These are phyloP conservation scores for Tuber indicum DNA, from an alignment of 495 filamentous ascomycete genomes.

Conservation along the genomic window DNA sequence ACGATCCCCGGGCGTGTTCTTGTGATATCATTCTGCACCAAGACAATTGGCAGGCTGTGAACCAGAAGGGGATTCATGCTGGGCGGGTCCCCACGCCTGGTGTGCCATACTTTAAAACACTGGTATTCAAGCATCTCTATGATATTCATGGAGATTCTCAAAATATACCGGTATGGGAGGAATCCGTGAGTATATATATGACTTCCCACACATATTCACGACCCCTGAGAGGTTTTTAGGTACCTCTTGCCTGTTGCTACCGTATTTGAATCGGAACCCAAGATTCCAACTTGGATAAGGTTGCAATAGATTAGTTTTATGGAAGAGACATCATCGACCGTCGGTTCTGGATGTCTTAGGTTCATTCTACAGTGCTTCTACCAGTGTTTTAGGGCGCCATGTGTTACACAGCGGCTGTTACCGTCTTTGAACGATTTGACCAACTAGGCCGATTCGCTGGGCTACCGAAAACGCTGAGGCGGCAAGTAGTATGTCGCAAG, in stretches of 20 bases:
- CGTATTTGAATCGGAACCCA: no score
- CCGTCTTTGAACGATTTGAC: background rate
- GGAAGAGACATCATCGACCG: background rate
- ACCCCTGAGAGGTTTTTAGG: no score
- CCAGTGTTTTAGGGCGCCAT: background rate
- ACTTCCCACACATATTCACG: background rate
- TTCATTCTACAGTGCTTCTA: background rate
- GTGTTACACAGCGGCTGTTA: background rate
- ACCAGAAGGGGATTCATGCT: background rate
- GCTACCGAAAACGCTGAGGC: background rate
- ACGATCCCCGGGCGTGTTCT: background rate
- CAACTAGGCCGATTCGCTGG: background rate
- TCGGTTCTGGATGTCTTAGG: background rate
- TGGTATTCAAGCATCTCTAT: background rate
- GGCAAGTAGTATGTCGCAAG: background rate
- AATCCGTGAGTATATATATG: background rate
- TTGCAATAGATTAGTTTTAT: background rate
- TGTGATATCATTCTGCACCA: background rate
- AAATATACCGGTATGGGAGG: background rate
- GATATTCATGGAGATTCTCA: background rate
- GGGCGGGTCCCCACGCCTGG: background rate
- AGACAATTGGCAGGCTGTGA: background rate
- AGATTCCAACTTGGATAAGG: background rate
- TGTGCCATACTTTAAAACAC: background rate
- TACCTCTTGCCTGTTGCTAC: background rate